Evolutionary conservation across 371 early-diverging fungal genomes (phyloP), one percentile per base, ranked within the genome.

Genomic region (Nematocida sp.): DNA sequence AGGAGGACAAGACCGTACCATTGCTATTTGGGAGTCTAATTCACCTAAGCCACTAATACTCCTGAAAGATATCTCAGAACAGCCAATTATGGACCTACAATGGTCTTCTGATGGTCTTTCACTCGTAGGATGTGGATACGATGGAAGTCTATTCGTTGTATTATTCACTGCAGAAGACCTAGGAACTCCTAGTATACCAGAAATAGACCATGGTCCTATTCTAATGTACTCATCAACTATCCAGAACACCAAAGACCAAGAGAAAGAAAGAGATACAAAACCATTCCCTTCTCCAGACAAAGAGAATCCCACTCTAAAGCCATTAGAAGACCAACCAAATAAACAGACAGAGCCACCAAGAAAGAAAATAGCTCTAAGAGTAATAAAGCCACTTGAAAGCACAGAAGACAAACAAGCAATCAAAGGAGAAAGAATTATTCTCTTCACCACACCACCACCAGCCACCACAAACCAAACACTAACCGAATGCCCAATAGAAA

Each of bases 21-120:
- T 95, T 7, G 88, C 92, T 1, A 84, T 95, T 15, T 95, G 95
- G 95, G 85, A 86, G 67, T 92, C 91, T 0, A 83, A 84, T 23
- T 85, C 86, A 35, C 81, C 87, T 2, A 82, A 88, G 64, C 89
- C 93, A 5, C 78, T 93, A 1, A 86, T 88, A 2, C 89, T 87
- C 1, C 86, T 87, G 19, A 85, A 86, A 23, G 87, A 88, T 75
- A 77, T 91, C 1, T 91, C 92, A 78, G 80, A 86, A 3, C 89
- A 89, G 61, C 89, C 87, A 62, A 86, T 92, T 23, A 82, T 90
- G 64, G 95, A 94, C 81, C 78, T 94, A 40, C 82, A 89, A 19
- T 95, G 95, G 92, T 87, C 88, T 9, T 85, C 87, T 0, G 89
- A 91, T 80, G 93, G 93, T 1, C 84, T 84, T 37, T 82, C 78